Evolutionary conservation across 2,329 filamentous ascomycete genomes (phyloP), one percentile per base, ranked within the genome.

Genomic region (Monilinia laxa): DNA sequence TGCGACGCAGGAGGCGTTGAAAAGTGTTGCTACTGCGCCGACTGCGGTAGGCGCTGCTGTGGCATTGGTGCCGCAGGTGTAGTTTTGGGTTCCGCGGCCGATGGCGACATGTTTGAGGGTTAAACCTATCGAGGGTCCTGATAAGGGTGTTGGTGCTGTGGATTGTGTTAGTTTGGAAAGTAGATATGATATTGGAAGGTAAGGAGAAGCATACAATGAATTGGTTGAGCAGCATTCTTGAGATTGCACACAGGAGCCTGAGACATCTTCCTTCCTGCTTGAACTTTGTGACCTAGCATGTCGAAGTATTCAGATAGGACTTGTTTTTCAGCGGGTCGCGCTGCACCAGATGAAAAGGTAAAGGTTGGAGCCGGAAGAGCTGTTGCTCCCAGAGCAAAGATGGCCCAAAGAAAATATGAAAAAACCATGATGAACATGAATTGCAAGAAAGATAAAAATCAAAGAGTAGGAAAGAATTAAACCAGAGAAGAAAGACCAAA

Each of bases 41-140:
- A 82, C 78, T 23, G 88, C 82, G 12, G 81, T 82, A 18, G 94
- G 93, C 0, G 79, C 80, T 0, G 86, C 84, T 4, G 84, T 84
- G 1, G 85, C 76, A 72, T 90, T 85, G 64, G 83, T 80, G 67
- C 85, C 81, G 82, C 94, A 97, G 62, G 92, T 96, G 82, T 97
- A 98, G 84, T 97, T 97, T 80, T 97, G 89, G 10, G 91, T 95
- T 68, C 94, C 94, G 55, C 92, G 89, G 74, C 94, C 94, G 69
- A 97, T 82, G 75, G 90, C 91, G 65, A 97, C 90, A 78, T 96
- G 91, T 75, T 86, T 84, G 62, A 96, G 82, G 4, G 76, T 80
- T 40, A 91, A 81, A 66, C 88, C 90, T 9, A 80, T 71, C 0
- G 85, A 79, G 18, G 87, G 86, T 10, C 81, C 70, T 18, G 90